Evolutionary conservation across 73 alveolate genomes (phyloP), one percentile per base, ranked within the genome.

Genomic region (Symbiodinium pilosum): DNA sequence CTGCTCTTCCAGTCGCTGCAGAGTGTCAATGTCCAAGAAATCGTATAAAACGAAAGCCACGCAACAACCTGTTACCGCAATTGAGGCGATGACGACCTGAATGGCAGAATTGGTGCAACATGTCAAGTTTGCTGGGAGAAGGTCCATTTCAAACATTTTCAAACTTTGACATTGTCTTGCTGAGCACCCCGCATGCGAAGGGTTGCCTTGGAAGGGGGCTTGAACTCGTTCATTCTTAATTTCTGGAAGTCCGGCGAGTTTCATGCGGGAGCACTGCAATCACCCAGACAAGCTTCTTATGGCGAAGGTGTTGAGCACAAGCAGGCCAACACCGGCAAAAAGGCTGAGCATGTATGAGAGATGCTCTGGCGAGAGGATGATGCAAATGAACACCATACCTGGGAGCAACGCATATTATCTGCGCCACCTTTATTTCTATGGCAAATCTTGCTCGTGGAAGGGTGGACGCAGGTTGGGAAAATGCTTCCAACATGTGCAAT

Each of bases 1-100:
- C 89, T 91, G 97, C 89, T 71, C 84, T 34, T 91, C 97, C 43
- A 91, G 88, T 7, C 97, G 97, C n/a, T 91, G 97, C 64, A 91
- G 89, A 21, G 94, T 47, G 43, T 38, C 97, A 77, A 91, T 91
- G 52, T 91, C 97, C 97, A 91, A 26, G 39, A 91, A 91, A 41
- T 91, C 97, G 26, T 43, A 91, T 40, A 91, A 88, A 75, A 91
- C 97, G 30, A 91, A 91, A 54, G 89, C 97, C 51, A 43, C 8
- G 43, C 97, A 91, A 32, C 47, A 41, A 54, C 44, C n/a, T 42
- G 89, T 91, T 28, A 91, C 97, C 7, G 43, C 34, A 32, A 91
- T 30, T 32, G 89, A 68, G 20, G 88, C 77, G 16, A 71, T 91
- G 59, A 91, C 54, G 89, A 71, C 87, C 97, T 91, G 28, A 5